A percentile compares a stretch with the other conserved stretches of the same genome.
Evolutionary conservation across 176 grass and related monocot genomes (phyloP).

Genomic region (Oryza longistaminata): DNA sequence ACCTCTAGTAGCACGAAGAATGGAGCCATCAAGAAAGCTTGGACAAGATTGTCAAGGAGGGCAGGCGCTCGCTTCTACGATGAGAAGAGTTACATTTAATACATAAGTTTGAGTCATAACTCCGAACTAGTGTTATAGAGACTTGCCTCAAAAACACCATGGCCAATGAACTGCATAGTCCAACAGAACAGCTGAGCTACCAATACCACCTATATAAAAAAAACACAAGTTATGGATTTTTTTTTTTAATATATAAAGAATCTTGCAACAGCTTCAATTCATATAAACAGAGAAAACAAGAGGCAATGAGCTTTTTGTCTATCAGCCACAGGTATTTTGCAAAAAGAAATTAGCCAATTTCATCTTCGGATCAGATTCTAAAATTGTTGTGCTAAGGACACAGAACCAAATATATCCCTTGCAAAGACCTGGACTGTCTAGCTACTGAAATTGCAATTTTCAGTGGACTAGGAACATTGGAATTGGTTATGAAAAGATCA

Average conservation of each 20-base stretch:
- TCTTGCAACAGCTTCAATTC: not conserved
- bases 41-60: constrained; percentile 84
- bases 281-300: not conserved
- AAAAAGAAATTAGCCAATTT: not conserved
- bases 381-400: not conserved
- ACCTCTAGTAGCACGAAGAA: constrained; percentile 98
- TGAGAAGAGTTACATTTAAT: constrained; percentile 5
- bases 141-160: constrained; percentile 90
- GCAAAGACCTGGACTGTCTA: not conserved
- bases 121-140: constrained; percentile 12
- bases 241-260: constrained; percentile 4
- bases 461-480: not conserved
- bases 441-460: not conserved
- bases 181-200: constrained; percentile 84
- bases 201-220: constrained; percentile 69
- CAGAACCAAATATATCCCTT: not conserved
- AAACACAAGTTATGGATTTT: not conserved
- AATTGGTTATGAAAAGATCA: not conserved
- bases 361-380: not conserved
- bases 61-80: constrained; percentile 81
- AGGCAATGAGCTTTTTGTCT: not conserved
- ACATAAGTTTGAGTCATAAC: not conserved
- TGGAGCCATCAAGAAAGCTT: constrained; percentile 94
- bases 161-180: constrained; percentile 91
- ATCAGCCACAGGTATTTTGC: not conserved